These are phyloP conservation scores for Fraxinus americana DNA, from an alignment of 257 asterid species.

Conservation along the genomic window DNA sequence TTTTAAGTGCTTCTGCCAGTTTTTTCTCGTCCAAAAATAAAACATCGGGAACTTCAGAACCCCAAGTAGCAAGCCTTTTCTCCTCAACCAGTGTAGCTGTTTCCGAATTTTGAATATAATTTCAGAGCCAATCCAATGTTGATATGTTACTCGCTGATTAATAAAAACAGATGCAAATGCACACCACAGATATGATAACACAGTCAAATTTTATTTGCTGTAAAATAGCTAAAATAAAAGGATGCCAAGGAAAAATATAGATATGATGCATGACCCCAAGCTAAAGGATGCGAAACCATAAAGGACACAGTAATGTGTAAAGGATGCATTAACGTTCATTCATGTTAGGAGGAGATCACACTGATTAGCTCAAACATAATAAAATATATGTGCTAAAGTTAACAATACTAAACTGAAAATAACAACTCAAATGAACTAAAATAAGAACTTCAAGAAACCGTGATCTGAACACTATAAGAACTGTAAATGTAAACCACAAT, in stretches of 20 bases:
- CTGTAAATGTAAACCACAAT: too few relatives aligned
- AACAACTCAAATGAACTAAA: too few relatives aligned
- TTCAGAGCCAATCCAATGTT: slow-evolving; percentile 21
- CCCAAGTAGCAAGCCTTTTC: slow-evolving; percentile 84
- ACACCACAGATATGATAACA: background rate
- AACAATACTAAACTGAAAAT: too few relatives aligned
- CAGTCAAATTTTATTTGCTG: background rate
- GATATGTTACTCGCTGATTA: background rate
- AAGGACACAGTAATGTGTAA: too few relatives aligned
- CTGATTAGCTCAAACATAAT: too few relatives aligned
- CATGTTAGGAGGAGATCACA: too few relatives aligned
- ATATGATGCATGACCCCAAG: background rate
- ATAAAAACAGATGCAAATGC: background rate
- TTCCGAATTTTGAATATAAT: slow-evolving; percentile 38
- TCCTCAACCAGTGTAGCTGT: slow-evolving; percentile 57
- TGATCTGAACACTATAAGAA: too few relatives aligned
- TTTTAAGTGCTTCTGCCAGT: slow-evolving; percentile 67
- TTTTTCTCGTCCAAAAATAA: slow-evolving; percentile 69
- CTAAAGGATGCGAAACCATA: background rate
- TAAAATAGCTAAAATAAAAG: background rate
- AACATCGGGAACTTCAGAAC: slow-evolving; percentile 88
- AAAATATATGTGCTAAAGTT: too few relatives aligned
- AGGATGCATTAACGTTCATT: too few relatives aligned
- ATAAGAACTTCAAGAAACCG: too few relatives aligned
- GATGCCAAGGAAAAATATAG: background rate